Percentiles rank a stretch among this genome's conserved stretches.
Evolutionary conservation across 176 grass and related monocot species (phyloP).

Genomic region (Lolium multiflorum): DNA sequence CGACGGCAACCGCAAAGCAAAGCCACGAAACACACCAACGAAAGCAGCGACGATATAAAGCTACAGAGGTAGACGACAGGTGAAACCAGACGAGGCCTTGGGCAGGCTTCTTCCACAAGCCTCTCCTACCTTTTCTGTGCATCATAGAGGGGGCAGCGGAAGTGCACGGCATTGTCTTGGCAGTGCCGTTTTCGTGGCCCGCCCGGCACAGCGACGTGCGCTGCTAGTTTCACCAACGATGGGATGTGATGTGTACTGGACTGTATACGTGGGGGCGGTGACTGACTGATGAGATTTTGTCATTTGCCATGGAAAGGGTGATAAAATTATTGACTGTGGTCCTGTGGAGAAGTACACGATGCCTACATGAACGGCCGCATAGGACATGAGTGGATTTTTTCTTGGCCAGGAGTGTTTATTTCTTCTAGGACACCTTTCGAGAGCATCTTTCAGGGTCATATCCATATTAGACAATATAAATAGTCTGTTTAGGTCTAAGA

Average conservation of each 20-base stretch:
- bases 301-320: neutral
- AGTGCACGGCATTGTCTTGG: constrained; percentile 8
- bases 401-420: too few relatives aligned
- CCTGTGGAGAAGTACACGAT: too few relatives aligned
- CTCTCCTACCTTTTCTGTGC: neutral
- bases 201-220: constrained; percentile 11
- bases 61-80: neutral
- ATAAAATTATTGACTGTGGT: neutral
- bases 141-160: neutral
- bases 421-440: too few relatives aligned
- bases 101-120: constrained; percentile 44
- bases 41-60: neutral
- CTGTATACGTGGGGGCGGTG: neutral
- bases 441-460: too few relatives aligned
- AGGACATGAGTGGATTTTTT: too few relatives aligned
- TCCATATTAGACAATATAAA: too few relatives aligned
- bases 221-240: neutral
- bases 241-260: neutral
- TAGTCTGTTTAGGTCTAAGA: too few relatives aligned
- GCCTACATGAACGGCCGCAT: too few relatives aligned
- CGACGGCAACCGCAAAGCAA: neutral
- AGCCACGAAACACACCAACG: neutral
- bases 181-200: neutral
- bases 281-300: neutral
- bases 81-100: neutral